Conservation (phyloP, 352 stramenopile species). For the Pythium rishiriense region DNA sequence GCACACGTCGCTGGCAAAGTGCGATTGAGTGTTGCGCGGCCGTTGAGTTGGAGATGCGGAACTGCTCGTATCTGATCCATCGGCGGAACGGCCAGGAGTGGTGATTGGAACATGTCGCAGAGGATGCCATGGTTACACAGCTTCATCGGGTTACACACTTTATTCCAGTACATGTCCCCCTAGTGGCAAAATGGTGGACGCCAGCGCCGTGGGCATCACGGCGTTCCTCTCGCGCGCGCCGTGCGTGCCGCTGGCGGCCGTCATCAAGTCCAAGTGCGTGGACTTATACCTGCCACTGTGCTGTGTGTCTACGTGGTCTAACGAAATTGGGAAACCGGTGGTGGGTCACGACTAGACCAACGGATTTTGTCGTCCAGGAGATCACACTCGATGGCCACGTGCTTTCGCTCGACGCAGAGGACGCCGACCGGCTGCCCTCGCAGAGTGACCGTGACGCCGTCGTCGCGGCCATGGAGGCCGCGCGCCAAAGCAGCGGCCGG, state of each 20-base stretch:
- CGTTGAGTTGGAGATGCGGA: neutral
- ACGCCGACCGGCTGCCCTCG: constrained; percentile 34
- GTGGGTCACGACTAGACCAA: no score
- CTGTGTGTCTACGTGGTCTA: neutral
- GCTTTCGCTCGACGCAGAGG: constrained; percentile 33
- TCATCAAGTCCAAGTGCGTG: constrained; percentile 55
- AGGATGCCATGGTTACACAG: neutral
- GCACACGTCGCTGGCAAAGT: no score
- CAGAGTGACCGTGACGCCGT: constrained; percentile 36
- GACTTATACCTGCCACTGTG: constrained; percentile 4
- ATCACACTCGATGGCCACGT: constrained; percentile 45
- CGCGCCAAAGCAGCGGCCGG: constrained; percentile 14
- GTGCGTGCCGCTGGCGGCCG: constrained; percentile 24
- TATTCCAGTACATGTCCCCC: neutral
- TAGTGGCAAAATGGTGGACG: constrained; percentile 14
- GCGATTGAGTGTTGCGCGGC: neutral
- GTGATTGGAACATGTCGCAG: constrained; percentile 15
- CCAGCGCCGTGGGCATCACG: constrained; percentile 45
- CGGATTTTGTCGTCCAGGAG: constrained; percentile 77
- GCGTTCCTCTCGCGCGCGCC: constrained; percentile 36
- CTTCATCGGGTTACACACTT: neutral
- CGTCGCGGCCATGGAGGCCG: constrained; percentile 33
- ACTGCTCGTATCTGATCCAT: neutral
- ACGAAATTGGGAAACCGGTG: no score
- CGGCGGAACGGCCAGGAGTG: neutral